phyloP scores from a whole-genome alignment of 768 basidiomycete species.

The Suillus subluteus region DNA sequence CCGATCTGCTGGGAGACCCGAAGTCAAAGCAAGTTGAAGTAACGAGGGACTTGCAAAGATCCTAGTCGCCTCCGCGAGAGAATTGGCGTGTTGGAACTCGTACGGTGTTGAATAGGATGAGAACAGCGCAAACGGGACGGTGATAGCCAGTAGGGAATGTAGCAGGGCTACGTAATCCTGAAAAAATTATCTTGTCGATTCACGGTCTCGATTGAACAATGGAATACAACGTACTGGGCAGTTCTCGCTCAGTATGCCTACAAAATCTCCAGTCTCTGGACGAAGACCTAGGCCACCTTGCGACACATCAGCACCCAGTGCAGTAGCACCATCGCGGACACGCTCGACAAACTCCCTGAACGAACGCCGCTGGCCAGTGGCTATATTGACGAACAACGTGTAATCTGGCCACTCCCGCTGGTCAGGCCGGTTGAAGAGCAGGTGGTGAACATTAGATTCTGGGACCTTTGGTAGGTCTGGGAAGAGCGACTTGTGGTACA shows the following conservation, averaged over 20 bases:
- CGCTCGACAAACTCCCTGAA: slow-evolving; percentile 53
- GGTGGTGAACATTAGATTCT: slow-evolving; percentile 57
- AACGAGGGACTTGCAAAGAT: slow-evolving; percentile 50
- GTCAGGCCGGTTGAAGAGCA: slow-evolving; percentile 58
- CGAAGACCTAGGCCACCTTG: slow-evolving; percentile 62
- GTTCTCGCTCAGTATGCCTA: slow-evolving; percentile 77
- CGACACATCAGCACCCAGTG: slow-evolving; percentile 47
- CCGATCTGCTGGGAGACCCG: slow-evolving; percentile 35
- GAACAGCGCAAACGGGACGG: slow-evolving; percentile 50
- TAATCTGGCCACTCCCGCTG: slow-evolving; percentile 60
- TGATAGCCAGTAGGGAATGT: slow-evolving; percentile 45
- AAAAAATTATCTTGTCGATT: neutral
- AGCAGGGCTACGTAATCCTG: slow-evolving; percentile 53
- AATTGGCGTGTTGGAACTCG: slow-evolving; percentile 52
- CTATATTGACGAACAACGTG: slow-evolving; percentile 56
- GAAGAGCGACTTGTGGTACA: slow-evolving; percentile 62
- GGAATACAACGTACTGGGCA: slow-evolving; percentile 49
- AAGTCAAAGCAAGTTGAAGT: slow-evolving; percentile 40
- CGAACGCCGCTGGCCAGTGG: slow-evolving; percentile 49
- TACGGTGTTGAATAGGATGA: slow-evolving; percentile 51
- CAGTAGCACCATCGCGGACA: slow-evolving; percentile 59
- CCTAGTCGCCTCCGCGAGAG: slow-evolving; percentile 46
- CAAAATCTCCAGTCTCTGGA: slow-evolving; percentile 52
- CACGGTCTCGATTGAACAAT: neutral
- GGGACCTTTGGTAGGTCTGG: slow-evolving; percentile 53